phyloP scores from a whole-genome alignment of 192 early-diverging fungal species.

The Umbelopsis sp. region DNA sequence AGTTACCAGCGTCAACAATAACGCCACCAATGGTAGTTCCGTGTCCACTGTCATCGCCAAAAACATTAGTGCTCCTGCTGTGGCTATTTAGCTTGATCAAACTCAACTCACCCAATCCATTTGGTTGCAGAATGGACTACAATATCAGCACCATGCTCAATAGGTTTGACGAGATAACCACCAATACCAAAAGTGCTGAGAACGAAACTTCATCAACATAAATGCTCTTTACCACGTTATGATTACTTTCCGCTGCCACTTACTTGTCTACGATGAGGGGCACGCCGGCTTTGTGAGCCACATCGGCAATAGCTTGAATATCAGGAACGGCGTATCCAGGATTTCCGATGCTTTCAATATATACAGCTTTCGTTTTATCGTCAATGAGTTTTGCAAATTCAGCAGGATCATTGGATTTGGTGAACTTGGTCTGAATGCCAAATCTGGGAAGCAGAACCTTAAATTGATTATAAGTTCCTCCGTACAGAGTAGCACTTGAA shows the following conservation, averaged over 20 bases:
- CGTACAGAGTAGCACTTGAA: slow-evolving; percentile 74
- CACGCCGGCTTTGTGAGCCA: slow-evolving; percentile 80
- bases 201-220: neutral
- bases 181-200: slow-evolving; percentile 87
- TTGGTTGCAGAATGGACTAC: slow-evolving; percentile 93
- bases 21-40: slow-evolving; percentile 93
- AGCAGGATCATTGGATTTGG: slow-evolving; percentile 69
- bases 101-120: slow-evolving; percentile 69
- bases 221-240: neutral
- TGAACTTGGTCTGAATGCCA: slow-evolving; percentile 83
- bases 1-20: slow-evolving; percentile 84
- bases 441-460: slow-evolving; percentile 83
- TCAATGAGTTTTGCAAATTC: slow-evolving; percentile 83
- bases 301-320: slow-evolving; percentile 78
- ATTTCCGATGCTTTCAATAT: slow-evolving; percentile 91
- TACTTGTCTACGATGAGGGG: slow-evolving; percentile 93
- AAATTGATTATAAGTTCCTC: slow-evolving; percentile 84
- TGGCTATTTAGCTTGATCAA: neutral
- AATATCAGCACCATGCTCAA: slow-evolving; percentile 96
- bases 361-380: slow-evolving; percentile 89
- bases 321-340: slow-evolving; percentile 90
- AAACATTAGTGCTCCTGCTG: slow-evolving; percentile 36
- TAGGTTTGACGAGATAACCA: slow-evolving; percentile 80
- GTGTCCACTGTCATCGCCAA: slow-evolving; percentile 54
- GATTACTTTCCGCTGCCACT: neutral